phyloP scores from a whole-genome alignment of 768 basidiomycete genomes.

The Lactifluus piperatus region DNA sequence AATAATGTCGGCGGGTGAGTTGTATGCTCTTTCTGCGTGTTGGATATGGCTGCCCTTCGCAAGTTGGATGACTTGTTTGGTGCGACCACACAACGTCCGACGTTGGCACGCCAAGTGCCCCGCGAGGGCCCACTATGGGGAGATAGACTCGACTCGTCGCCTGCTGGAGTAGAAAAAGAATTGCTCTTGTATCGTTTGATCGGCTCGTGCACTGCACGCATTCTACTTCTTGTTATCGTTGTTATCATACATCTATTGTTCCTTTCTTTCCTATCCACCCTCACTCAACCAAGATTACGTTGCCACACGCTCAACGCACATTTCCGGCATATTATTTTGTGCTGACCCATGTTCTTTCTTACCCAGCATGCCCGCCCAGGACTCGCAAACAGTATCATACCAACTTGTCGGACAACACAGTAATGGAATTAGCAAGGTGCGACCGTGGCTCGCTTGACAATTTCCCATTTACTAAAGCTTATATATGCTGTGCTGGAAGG shows the following conservation, averaged over 20 bases:
- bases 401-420: constrained; percentile 46
- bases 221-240: background rate
- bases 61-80: background rate
- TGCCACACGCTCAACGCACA: background rate
- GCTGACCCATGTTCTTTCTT: background rate
- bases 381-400: constrained; percentile 47
- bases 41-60: background rate
- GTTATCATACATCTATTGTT: background rate
- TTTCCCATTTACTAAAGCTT: background rate
- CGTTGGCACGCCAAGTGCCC: background rate
- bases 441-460: constrained; percentile 14
- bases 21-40: background rate
- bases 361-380: constrained; percentile 32
- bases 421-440: constrained; percentile 47
- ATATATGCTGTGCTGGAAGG: constrained; percentile 33
- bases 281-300: background rate
- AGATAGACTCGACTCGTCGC: background rate
- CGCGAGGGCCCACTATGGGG: background rate
- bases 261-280: background rate
- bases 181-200: background rate
- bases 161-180: background rate
- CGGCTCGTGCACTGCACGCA: too few relatives aligned
- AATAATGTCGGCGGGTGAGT: constrained; percentile 34
- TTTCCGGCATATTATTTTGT: background rate
- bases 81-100: background rate